phyloP scores from a whole-genome alignment of 352 stramenopile genomes.

The Pythium aphanidermatum region DNA sequence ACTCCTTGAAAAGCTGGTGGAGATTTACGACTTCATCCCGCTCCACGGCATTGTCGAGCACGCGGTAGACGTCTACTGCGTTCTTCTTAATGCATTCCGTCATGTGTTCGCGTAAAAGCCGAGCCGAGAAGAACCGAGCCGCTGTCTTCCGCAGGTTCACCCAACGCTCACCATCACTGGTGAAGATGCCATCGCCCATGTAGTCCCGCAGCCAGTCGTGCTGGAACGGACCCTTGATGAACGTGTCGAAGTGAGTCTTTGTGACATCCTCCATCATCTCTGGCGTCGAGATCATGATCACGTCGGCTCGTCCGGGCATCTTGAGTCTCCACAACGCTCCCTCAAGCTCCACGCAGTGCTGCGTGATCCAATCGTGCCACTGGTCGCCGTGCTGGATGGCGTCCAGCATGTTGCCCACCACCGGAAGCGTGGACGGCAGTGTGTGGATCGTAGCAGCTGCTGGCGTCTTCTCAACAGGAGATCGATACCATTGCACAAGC shows the following conservation, averaged over 20 bases:
- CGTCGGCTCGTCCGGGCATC: too few relatives aligned
- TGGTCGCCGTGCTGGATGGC: too few relatives aligned
- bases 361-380: too few relatives aligned
- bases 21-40: slow-evolving; percentile 8
- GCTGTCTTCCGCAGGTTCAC: slow-evolving; percentile 11
- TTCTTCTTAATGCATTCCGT: slow-evolving; percentile 14
- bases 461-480: too few relatives aligned
- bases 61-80: not conserved
- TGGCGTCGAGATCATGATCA: slow-evolving; percentile 12
- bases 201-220: slow-evolving; percentile 8
- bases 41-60: not conserved
- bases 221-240: slow-evolving; percentile 8
- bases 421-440: too few relatives aligned
- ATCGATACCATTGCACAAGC: too few relatives aligned
- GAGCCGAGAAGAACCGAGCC: slow-evolving; percentile 10
- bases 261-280: slow-evolving; percentile 15
- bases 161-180: slow-evolving; percentile 14
- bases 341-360: too few relatives aligned
- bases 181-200: slow-evolving; percentile 16
- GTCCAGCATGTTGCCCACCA: too few relatives aligned
- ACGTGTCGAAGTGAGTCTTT: slow-evolving; percentile 12
- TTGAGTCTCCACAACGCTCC: too few relatives aligned
- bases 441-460: too few relatives aligned
- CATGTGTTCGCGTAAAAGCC: slow-evolving; percentile 4
- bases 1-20: slow-evolving; percentile 10